Conservation (phyloP, 2,329 filamentous ascomycete genomes). For the Ophiostoma fasciatum region DNA sequence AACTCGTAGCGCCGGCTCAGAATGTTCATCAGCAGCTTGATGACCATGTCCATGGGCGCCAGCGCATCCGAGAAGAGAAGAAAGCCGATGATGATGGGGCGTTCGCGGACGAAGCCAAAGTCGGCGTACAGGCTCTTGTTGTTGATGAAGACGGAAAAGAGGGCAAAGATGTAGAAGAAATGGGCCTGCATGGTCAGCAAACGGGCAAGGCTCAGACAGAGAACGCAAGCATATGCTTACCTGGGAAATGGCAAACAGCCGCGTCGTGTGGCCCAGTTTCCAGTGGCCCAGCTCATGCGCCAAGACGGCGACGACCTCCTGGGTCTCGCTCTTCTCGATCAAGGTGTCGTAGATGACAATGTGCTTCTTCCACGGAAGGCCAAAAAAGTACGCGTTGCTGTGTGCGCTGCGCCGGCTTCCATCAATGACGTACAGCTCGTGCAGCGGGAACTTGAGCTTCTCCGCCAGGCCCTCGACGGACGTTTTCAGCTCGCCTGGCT, state of each 20-base stretch:
- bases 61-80: conserved; percentile 96
- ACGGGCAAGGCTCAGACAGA: background rate
- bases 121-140: conserved; percentile 80
- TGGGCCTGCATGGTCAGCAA: conserved; percentile 58
- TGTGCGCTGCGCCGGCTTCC: conserved; percentile 78
- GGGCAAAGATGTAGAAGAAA: conserved; percentile 88
- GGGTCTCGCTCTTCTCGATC: conserved; percentile 82
- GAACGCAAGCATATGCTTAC: conserved; percentile 26
- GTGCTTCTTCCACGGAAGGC: conserved; percentile 98
- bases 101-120: conserved; percentile 73
- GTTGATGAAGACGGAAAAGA: conserved; percentile 96
- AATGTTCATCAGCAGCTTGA: conserved; percentile 93
- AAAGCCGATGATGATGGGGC: conserved; percentile 93
- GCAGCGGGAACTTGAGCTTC: conserved; percentile 78
- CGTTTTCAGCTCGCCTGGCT: conserved; percentile 76
- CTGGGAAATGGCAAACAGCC: conserved; percentile 78
- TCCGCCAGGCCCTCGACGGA: conserved; percentile 73
- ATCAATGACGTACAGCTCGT: conserved; percentile 89
- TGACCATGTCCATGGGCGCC: conserved; percentile 80
- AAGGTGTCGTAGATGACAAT: conserved; percentile 98
- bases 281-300: conserved; percentile 96
- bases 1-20: conserved; percentile 92
- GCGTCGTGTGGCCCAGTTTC: conserved; percentile 89
- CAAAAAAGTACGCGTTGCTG: conserved; percentile 88
- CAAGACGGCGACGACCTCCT: conserved; percentile 88